Conservation (phyloP, 2,329 filamentous ascomycete species). For the Trichophyton simii region DNA sequence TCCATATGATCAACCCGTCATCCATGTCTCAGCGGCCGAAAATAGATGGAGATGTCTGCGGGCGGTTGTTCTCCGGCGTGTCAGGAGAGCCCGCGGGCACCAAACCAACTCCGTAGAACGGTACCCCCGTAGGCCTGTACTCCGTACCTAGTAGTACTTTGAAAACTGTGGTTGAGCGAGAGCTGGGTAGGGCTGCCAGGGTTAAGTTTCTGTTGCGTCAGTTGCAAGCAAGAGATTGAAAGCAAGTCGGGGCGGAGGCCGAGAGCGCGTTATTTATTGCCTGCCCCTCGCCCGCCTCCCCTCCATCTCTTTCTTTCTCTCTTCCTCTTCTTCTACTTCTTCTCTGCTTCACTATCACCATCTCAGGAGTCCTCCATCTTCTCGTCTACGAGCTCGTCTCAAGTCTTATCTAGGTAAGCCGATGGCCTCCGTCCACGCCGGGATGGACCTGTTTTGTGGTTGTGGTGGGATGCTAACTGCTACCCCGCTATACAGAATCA, state of each 20-base stretch:
- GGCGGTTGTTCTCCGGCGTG: not conserved
- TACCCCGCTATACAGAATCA: constrained; percentile 7
- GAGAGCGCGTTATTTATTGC: constrained; percentile 10
- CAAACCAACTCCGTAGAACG: no score
- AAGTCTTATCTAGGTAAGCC: not conserved
- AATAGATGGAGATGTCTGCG: not conserved
- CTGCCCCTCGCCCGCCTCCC: constrained; percentile 8
- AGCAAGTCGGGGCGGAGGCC: not conserved
- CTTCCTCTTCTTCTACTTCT: not conserved
- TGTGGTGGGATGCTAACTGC: not conserved
- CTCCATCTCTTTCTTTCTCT: constrained; percentile 5
- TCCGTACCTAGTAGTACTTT: not conserved
- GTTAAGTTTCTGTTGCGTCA: constrained; percentile 5
- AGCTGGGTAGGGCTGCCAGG: not conserved
- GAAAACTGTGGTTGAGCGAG: not conserved
- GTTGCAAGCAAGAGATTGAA: not conserved
- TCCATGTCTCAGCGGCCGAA: not conserved
- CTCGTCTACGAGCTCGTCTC: not conserved
- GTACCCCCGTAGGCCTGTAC: no score
- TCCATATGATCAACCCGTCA: not conserved
- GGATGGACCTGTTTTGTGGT: not conserved
- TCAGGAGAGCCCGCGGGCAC: not conserved
- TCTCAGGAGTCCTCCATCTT: not conserved
- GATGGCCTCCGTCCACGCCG: not conserved
- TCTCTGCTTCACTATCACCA: not conserved